Evolutionary conservation across 1,139 yeast species (phyloP).

Genomic region (Nakaseomyces sp.): DNA sequence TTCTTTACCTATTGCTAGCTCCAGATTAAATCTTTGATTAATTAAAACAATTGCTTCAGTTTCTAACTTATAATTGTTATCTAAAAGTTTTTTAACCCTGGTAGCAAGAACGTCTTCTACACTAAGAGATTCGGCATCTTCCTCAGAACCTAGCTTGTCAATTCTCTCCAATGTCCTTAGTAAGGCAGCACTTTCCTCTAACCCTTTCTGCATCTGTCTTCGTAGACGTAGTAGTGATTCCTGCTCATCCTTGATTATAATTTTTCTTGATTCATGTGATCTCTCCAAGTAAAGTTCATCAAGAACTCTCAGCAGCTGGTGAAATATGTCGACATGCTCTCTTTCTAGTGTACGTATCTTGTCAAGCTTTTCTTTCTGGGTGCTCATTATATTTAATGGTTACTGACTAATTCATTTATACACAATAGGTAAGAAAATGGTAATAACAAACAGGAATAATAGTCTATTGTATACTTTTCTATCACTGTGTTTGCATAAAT

Average conservation of each 20-base stretch:
- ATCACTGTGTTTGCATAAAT: no score
- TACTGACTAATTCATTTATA: no score
- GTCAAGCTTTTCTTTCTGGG: slow-evolving; percentile 8
- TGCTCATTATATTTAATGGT: no score
- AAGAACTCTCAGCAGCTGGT: slow-evolving; percentile 17
- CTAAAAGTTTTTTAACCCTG: slow-evolving; percentile 12
- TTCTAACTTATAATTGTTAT: slow-evolving; percentile 13
- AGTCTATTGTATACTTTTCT: no score
- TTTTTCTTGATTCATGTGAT: slow-evolving; percentile 8
- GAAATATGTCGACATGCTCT: slow-evolving; percentile 21
- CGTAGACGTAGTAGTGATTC: slow-evolving; percentile 16
- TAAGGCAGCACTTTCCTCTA: slow-evolving; percentile 23
- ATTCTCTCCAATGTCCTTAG: slow-evolving; percentile 16
- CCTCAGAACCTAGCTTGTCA: slow-evolving; percentile 4
- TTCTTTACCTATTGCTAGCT: not conserved
- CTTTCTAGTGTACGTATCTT: slow-evolving; percentile 18
- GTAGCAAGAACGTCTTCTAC: slow-evolving; percentile 12
- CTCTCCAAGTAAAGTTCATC: slow-evolving; percentile 23
- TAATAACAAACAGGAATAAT: no score
- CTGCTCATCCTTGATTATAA: slow-evolving; percentile 10
- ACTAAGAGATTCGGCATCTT: not conserved
- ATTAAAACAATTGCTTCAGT: not conserved
- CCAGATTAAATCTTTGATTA: not conserved
- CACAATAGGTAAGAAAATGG: no score
- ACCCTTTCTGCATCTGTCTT: slow-evolving; percentile 19